phyloP scores from a whole-genome alignment of 345 rosid genomes.

The Populus nigra region DNA sequence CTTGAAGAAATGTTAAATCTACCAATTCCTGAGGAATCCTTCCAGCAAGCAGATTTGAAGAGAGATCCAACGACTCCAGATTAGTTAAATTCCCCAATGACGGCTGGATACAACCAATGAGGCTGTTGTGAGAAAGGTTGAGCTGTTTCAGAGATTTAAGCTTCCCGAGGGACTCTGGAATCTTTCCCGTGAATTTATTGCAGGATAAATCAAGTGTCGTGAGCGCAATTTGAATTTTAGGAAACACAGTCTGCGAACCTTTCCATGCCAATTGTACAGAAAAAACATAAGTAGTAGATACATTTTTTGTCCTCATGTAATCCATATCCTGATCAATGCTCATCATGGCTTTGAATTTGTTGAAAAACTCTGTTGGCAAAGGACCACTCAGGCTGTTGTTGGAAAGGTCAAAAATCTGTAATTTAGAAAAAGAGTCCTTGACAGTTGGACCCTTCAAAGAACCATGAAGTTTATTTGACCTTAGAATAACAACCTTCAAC shows the following conservation, averaged over 20 bases:
- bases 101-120: no score
- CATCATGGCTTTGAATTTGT: neutral
- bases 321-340: neutral
- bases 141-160: no score
- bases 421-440: neutral
- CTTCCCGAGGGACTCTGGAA: neutral
- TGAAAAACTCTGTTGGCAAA: neutral
- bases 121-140: no score
- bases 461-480: slow-evolving; percentile 28
- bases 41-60: no score
- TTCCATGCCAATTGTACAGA: slow-evolving; percentile 6
- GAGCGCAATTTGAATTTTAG: neutral
- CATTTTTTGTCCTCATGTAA: neutral
- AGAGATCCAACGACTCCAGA: no score
- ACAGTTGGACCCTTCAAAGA: neutral
- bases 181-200: slow-evolving; percentile 24
- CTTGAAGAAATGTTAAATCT: no score
- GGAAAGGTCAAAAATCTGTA: slow-evolving; percentile 20
- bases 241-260: slow-evolving; percentile 2
- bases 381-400: slow-evolving; percentile 7
- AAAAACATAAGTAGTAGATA: neutral
- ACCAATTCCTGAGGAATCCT: no score
- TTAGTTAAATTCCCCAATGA: no score
- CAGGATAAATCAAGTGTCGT: slow-evolving; percentile 21
- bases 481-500: neutral